phyloP scores from a whole-genome alignment of 108 stramenopile genomes.

The Skeletonema marinoi region DNA sequence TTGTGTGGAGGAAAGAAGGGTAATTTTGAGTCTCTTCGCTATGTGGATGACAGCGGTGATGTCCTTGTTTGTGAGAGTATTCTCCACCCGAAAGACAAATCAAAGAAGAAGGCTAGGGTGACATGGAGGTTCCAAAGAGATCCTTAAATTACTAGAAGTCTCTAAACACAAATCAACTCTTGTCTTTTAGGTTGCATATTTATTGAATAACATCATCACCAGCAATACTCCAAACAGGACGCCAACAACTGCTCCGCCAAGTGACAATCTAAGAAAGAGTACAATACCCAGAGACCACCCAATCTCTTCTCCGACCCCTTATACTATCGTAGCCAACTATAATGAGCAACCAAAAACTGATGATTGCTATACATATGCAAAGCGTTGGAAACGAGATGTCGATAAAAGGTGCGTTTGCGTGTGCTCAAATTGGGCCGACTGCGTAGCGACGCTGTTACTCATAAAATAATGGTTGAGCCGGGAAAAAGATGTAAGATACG shows the following conservation, averaged over 20 bases:
- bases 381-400: too few relatives aligned
- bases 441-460: too few relatives aligned
- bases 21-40: slow-evolving; percentile 38
- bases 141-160: neutral
- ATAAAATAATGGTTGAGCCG: too few relatives aligned
- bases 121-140: slow-evolving; percentile 65
- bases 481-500: too few relatives aligned
- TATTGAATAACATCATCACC: slow-evolving; percentile 41
- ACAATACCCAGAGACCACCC: slow-evolving; percentile 40
- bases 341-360: too few relatives aligned
- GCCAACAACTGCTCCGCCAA: slow-evolving; percentile 83
- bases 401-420: too few relatives aligned
- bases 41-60: slow-evolving; percentile 36
- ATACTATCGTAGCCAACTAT: too few relatives aligned
- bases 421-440: too few relatives aligned
- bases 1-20: slow-evolving; percentile 42
- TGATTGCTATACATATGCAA: too few relatives aligned
- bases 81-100: slow-evolving; percentile 33
- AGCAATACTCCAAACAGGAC: slow-evolving; percentile 61
- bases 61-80: slow-evolving; percentile 46
- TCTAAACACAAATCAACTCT: too few relatives aligned
- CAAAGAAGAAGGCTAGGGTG: slow-evolving; percentile 46
- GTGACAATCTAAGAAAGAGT: slow-evolving; percentile 70
- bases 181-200: too few relatives aligned
- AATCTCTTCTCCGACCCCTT: slow-evolving; percentile 60